Conservation (phyloP, 2,329 filamentous ascomycete genomes). For the Zymoseptoria tritici region DNA sequence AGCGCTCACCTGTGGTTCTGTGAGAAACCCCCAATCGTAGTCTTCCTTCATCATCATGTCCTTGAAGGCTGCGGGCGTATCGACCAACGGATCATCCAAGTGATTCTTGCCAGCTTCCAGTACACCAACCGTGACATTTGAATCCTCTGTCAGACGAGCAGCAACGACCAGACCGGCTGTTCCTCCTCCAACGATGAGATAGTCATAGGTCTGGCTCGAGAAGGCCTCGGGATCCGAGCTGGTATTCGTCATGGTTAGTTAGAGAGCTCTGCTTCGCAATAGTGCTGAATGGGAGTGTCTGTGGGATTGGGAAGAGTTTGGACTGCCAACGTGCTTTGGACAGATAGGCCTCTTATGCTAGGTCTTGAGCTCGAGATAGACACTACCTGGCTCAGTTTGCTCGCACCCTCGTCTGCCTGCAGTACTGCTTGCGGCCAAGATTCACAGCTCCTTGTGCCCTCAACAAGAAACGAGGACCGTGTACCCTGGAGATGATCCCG, state of each 20-base stretch:
- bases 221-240: constrained; percentile 1
- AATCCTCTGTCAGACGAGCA: constrained; percentile 21
- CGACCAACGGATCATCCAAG: constrained; percentile 16
- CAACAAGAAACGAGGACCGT: too few species aligned
- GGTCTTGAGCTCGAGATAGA: not conserved
- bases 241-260: not conserved
- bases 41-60: constrained; percentile 10
- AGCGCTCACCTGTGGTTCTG: constrained; percentile 6
- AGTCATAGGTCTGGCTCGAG: constrained; percentile 14
- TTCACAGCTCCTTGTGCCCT: too few species aligned
- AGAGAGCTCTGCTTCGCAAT: too few species aligned
- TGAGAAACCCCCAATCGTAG: constrained; percentile 10
- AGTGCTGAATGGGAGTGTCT: not conserved
- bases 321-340: not conserved
- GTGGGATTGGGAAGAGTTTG: not conserved
- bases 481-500: too few species aligned
- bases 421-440: too few species aligned
- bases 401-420: too few species aligned
- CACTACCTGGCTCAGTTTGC: too few species aligned
- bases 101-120: constrained; percentile 26
- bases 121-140: constrained; percentile 25
- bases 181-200: constrained; percentile 26
- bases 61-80: constrained; percentile 15
- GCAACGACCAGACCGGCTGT: constrained; percentile 25
- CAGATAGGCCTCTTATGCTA: not conserved